Base-by-base conservation (phyloP, 352 stramenopile genomes). In the Globisporangium viniferum region DNA sequence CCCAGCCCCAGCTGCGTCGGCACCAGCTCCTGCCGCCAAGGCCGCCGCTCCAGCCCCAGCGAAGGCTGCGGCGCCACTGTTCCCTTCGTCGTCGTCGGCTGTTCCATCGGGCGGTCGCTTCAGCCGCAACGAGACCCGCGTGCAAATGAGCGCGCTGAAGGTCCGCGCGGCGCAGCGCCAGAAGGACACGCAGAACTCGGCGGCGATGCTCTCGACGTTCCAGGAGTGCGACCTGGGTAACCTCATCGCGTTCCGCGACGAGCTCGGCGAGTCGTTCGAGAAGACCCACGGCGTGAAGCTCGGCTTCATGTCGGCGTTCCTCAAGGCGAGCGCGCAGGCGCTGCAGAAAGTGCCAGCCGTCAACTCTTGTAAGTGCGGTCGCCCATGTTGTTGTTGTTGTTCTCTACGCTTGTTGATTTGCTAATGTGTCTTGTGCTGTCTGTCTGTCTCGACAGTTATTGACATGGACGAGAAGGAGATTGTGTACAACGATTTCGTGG, bases 171-270 rank as follows among this genome's bases (percentile, higher is more conserved):
- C 98, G 14, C 78, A 98, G 64, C 89, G 98, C 56, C 87, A 99
- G 59, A 99, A 99, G 77, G 97, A 99, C 72, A 97, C 96, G 35
- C 97, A 99, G 87, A 99, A 99, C 81, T 96, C 92, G 27, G 96
- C 97, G 27, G 98, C 98, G 35, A 99, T 99, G 90, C 86, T 99
- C 12, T 99, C 97, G 20, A 99, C 98, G 54, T 99, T 99, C 87
- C 97, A 99, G 78, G 98, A 99, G 80, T 96, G 90, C 64, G 98
- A 99, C 75, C 93, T 99, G 82, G 87, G 91, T 54, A 96, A 95
- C 62, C 83, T 99, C n/a, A 97, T 99, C 67, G 94, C 94, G 70
- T 73, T 98, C 46, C 88, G 94, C 60, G 91, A 96, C 27, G 90
- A 96, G 57, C 82, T 97, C 35, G 94, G 95, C 64, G 88, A 96